phyloP scores from a whole-genome alignment of 2,329 filamentous ascomycete genomes.

The Aspergillus fijiensis region DNA sequence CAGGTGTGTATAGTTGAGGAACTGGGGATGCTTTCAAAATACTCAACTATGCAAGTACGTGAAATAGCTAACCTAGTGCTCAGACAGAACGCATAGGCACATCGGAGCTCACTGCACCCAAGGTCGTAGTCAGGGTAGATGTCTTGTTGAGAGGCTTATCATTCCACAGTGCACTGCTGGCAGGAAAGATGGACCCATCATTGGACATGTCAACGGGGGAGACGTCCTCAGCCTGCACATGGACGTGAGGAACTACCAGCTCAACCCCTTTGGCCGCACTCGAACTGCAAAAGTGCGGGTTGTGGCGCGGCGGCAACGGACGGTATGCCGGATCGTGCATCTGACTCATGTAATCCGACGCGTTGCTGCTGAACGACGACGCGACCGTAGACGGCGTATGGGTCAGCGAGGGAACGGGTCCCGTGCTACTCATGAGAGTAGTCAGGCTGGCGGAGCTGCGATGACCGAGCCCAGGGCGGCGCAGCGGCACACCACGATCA shows the following conservation, averaged over 20 bases:
- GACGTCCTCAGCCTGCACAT: slow-evolving; percentile 14
- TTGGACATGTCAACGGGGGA: slow-evolving; percentile 21
- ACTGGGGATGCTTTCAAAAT: not conserved
- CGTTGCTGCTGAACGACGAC: slow-evolving; percentile 40
- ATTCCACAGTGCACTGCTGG: slow-evolving; percentile 31
- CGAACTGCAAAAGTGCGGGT: slow-evolving; percentile 37
- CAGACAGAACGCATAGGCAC: slow-evolving; percentile 1
- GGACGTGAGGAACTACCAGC: slow-evolving; percentile 43
- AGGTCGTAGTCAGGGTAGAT: slow-evolving; percentile 10
- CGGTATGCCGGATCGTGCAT: slow-evolving; percentile 31
- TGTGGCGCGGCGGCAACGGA: slow-evolving; percentile 43
- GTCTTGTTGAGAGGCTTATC: slow-evolving; percentile 16
- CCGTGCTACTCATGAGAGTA: slow-evolving; percentile 26
- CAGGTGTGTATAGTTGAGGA: not conserved
- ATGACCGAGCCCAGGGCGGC: slow-evolving; percentile 21
- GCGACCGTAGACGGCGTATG: slow-evolving; percentile 41
- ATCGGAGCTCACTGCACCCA: slow-evolving; percentile 3
- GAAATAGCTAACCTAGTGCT: not conserved
- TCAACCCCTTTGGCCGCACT: slow-evolving; percentile 37
- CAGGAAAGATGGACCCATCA: slow-evolving; percentile 30
- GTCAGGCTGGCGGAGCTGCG: slow-evolving; percentile 36
- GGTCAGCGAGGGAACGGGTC: slow-evolving; percentile 34
- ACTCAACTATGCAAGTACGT: not conserved
- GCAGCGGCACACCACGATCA: slow-evolving; percentile 19
- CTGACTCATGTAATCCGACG: slow-evolving; percentile 33